Evolutionary conservation across 1,139 yeast species (phyloP), one percentile per base, ranked within the genome.

Genomic region (Torulaspora globosa): DNA sequence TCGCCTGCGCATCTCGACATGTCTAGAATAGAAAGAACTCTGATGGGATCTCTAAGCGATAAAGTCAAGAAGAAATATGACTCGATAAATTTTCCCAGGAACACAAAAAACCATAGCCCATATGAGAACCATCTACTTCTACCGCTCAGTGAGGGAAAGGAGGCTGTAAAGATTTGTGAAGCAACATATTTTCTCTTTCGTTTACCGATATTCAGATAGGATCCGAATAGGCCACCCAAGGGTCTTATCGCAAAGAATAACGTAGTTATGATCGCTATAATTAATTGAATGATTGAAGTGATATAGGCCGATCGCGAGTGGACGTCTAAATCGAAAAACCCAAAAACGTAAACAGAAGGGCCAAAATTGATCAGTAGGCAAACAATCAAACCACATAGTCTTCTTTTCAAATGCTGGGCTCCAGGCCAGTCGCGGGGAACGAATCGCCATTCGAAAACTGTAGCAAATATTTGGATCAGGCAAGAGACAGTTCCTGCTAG

Each of bases 31-130:
- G 80, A 74, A 38, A 88, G 70, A 33, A 81, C 85, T 52, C 89
- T 68, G 9, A 86, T 75, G 0, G 96, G 94, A 62, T 87, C 96
- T 56, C 84, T 75, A 24, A 87, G 65, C 0, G 96, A 85, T 44
- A 87, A 70, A 0, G 94, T 84, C 53, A 87, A 68, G 58, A 87
- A 87, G 59, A 85, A 80, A 63, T 87, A 88, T 0, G 96, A 87
- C 62, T 88, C 96, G 15, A 79, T 67, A 57, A 82, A 81, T 60
- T 88, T 88, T 2, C 89, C 84, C 23, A 74, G 65, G 59, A 86
- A 83, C 0, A 87, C 86, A 24, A 77, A 67, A 2, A 78, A 49
- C 94, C 96, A 86, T 41, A 88, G 66, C 1, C 79, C 65, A 44
- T 73, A 70, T 1, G 95, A 86, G 49, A 80, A 73, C 48, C 75